Evolutionary conservation across 2,329 filamentous ascomycete species (phyloP), one percentile per base, ranked within the genome.

Genomic region (Fusarium robinianum): DNA sequence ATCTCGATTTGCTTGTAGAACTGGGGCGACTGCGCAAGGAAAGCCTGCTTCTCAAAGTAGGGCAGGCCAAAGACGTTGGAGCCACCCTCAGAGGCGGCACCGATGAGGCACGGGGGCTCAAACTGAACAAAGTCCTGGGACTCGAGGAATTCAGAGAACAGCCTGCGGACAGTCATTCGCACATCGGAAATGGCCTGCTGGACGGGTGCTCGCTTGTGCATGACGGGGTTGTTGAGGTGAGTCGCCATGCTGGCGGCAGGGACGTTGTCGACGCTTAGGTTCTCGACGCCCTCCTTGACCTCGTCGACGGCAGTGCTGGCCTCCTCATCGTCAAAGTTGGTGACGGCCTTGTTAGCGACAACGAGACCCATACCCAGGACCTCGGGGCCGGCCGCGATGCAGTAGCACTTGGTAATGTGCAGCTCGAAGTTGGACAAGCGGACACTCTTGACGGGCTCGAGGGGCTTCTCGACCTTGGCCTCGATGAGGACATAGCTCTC

Each of bases 1-100:
- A 95, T 90, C 65, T 91, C 83, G 69, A 88, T 84, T 65, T 95
- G 88, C 76, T 95, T 94, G 72, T 92, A 91, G 60, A 94, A 87
- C 64, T 94, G 88, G 5, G 88, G 89, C 5, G 82, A 87, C 67
- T 91, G 88, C 5, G 88, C 88, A 14, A 94, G 76, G 66, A 76
- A 94, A 1, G 90, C 92, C 55, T 86, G 81, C 63, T 86, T 82
- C 57, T 87, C 88, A 68, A 97, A 97, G 72, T 97, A 97, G 29
- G 85, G 84, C 58, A 97, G 76, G 60, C 85, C 79, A 69, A 99
- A 97, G 26, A 97, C 92, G 65, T 92, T 95, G 57, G 84, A 84
- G 55, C 94, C 94, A 61, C 94, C 92, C 72, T 99, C 94, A 4
- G 90, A 94, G 5, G 94, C 88, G 10, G 92, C 87, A 35, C 87